A percentile compares a stretch with the other conserved stretches of the same genome.
Conservation (phyloP, 129 eudicot genomes). For the Silybum marianum region DNA sequence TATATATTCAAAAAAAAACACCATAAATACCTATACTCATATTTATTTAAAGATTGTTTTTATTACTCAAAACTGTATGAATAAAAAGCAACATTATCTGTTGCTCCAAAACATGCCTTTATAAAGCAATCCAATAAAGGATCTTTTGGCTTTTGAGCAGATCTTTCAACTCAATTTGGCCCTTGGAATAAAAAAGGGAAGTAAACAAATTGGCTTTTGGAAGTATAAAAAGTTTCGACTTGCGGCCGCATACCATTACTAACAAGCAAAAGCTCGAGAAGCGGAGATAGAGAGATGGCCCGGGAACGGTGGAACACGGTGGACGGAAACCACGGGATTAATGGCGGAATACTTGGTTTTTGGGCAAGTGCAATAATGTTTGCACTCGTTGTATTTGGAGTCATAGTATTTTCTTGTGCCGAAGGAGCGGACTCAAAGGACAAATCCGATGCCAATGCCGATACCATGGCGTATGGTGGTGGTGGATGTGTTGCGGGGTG, state of each 20-base stretch:
- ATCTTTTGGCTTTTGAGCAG: constrained; percentile 24
- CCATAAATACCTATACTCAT: neutral
- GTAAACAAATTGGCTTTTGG: constrained; percentile 31
- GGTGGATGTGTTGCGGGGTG: constrained; percentile 40
- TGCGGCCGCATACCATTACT: neutral
- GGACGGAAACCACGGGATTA: constrained; percentile 2
- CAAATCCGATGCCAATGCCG: constrained; percentile 31
- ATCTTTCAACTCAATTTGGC: constrained; percentile 36
- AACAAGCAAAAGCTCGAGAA: neutral
- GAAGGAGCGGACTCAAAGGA: constrained; percentile 40
- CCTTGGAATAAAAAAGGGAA: constrained; percentile 34
- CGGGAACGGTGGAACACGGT: constrained; percentile 24
- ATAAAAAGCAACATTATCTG: neutral
- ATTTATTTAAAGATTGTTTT: neutral
- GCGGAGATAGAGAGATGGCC: constrained; percentile 21
- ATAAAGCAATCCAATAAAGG: constrained; percentile 16
- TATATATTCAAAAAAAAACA: neutral
- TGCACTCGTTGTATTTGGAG: constrained; percentile 25
- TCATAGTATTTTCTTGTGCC: constrained; percentile 49
- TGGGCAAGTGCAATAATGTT: constrained; percentile 36
- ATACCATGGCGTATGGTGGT: constrained; percentile 30
- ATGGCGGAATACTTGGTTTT: constrained; percentile 26
- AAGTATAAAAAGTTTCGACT: constrained; percentile 26
- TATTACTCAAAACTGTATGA: neutral
- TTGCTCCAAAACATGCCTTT: constrained; percentile 13